These are phyloP conservation scores for Solanum hybrid DNA, from an alignment of 305 asterid genomes.

Conservation along the genomic window DNA sequence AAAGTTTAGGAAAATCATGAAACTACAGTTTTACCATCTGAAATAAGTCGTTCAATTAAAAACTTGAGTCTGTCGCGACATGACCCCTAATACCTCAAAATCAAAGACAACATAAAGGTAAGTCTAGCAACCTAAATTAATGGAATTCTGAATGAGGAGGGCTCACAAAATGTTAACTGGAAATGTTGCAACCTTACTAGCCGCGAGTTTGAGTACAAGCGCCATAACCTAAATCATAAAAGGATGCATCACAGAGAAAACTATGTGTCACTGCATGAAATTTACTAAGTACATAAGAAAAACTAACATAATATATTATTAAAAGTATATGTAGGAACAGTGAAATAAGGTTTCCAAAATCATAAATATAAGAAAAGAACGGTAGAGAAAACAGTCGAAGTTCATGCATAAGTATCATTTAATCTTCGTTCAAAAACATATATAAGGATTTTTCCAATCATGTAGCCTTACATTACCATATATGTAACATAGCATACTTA, in stretches of 20 bases:
- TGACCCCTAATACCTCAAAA: not conserved
- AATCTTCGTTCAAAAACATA: not conserved
- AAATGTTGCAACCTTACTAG: not conserved
- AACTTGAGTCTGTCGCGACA: not conserved
- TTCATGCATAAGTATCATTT: not conserved
- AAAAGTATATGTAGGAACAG: not conserved
- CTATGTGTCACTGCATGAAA: not conserved
- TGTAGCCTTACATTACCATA: not conserved
- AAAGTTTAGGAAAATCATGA: not conserved
- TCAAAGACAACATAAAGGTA: not conserved
- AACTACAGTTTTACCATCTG: not conserved
- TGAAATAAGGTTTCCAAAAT: not conserved
- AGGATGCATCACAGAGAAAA: not conserved
- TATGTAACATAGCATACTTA: not conserved
- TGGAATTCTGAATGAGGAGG: not conserved
- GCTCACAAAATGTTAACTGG: not conserved
- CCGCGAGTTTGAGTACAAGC: not conserved
- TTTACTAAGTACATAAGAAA: not conserved
- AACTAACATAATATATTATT: too few species aligned
- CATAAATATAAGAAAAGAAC: not conserved
- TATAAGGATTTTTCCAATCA: not conserved
- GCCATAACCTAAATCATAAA: not conserved
- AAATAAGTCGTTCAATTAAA: not conserved
- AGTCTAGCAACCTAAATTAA: not conserved
- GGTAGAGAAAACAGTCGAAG: not conserved